Base-by-base conservation (phyloP, 73 alveolate genomes). In the Urostyla sp. region DNA sequence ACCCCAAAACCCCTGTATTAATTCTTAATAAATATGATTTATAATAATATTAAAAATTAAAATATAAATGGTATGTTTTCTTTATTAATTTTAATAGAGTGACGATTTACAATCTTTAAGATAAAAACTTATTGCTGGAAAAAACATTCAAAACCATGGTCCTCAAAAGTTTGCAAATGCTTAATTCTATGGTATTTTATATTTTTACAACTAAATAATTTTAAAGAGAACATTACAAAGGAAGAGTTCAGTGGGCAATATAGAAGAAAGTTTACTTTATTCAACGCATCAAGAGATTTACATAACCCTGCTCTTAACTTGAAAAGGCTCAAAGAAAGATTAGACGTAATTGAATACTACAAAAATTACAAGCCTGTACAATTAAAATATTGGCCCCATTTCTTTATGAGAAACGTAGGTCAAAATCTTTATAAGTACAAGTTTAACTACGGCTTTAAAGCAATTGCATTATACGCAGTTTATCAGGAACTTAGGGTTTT, bases 361-460 rank as follows among this genome's bases (percentile, higher is more conserved):
- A 34, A 69, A 7, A 28, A 13, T 27, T 28, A 24, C 13, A 67
- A 69, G 26, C 72, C 72, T n/a, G 69, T 36, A 11, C 40, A 69
- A 23, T 52, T 46, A 32, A 69, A 67, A n/a, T 48, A 69, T 69
- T 69, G 83, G 83, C 55, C 60, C 30, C 83, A 69, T 54, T 69
- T 24, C 54, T 15, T 18, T 54, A 7, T 69, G 54, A 45, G 83
- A 27, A 69, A 48, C 52, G 72, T 30, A 4, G 83, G 72, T 20
- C 31, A 55, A 23, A 67, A 69, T 30, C 23, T 69, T 24, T 13
- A 48, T 26, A 69, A 69, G 53, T 69, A 69, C 34, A 69, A 69
- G 54, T 69, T 69, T 55, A 69, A 49, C 83, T 69, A 69, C 48
- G 72, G 48, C 50, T 0, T 69, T 27, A 69, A 69, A 54, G 83